Evolutionary conservation across 345 rosid species (phyloP).

Genomic region (Citrus unshiu): DNA sequence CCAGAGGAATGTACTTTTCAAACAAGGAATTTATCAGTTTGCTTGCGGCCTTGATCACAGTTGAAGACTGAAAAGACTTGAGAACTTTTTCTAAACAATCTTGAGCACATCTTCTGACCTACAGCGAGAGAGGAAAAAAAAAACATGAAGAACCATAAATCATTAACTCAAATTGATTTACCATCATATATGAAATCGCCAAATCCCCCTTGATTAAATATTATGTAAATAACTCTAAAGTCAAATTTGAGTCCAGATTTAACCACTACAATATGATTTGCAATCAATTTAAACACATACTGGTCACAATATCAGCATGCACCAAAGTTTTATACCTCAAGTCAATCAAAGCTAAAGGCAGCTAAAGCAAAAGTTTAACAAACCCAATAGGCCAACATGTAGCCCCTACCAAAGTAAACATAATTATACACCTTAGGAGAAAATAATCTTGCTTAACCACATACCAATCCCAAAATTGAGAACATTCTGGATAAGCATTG

Average conservation of each 20-base stretch:
- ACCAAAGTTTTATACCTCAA: neutral
- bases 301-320: neutral
- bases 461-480: neutral
- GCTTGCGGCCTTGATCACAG: slow-evolving; percentile 64
- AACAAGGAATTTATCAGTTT: slow-evolving; percentile 44
- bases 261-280: neutral
- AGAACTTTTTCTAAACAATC: slow-evolving; percentile 65
- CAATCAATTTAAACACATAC: neutral
- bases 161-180: neutral
- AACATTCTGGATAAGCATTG: neutral
- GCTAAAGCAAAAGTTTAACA: neutral
- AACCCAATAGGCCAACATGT: neutral
- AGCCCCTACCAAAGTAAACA: neutral
- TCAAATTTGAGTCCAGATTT: neutral
- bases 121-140: slow-evolving; percentile 1
- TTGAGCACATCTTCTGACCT: slow-evolving; percentile 85
- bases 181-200: neutral
- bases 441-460: neutral
- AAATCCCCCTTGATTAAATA: neutral
- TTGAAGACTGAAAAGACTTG: slow-evolving; percentile 37
- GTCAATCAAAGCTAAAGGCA: neutral
- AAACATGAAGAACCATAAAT: neutral
- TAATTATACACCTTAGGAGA: neutral
- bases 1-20: slow-evolving; percentile 36
- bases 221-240: neutral